These are phyloP conservation scores for Monotropa hypopitys DNA, from an alignment of 179 eudicot species.

Conservation along the genomic window DNA sequence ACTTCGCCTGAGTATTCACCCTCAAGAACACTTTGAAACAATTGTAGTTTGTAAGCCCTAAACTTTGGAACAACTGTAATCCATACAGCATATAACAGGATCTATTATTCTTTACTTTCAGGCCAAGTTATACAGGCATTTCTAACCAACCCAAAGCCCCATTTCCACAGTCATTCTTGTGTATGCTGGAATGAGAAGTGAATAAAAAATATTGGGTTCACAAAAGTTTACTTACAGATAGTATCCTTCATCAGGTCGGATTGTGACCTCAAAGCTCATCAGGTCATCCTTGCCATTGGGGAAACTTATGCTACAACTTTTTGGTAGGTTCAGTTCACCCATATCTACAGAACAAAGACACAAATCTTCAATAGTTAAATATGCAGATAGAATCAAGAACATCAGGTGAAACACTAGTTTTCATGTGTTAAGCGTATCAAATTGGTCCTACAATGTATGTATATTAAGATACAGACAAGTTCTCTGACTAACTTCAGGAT, in stretches of 20 bases:
- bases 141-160: background rate
- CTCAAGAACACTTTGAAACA: background rate
- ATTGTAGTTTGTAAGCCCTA: background rate
- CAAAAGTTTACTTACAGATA: slow-evolving; percentile 50
- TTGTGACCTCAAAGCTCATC: slow-evolving; percentile 91
- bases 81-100: no score
- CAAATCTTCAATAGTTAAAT: background rate
- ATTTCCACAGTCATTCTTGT: background rate
- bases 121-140: background rate
- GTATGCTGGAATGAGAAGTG: background rate
- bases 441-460: background rate
- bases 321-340: slow-evolving; percentile 82
- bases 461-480: background rate
- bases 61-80: background rate
- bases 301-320: slow-evolving; percentile 64
- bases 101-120: background rate
- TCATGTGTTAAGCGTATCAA: background rate
- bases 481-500: background rate
- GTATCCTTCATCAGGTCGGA: slow-evolving; percentile 90
- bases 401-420: background rate
- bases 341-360: slow-evolving; percentile 48
- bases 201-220: background rate
- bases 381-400: background rate
- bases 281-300: slow-evolving; percentile 92
- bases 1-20: background rate